These are phyloP conservation scores for Talaromyces sp. DNA, from an alignment of 2,329 filamentous ascomycete genomes.

Conservation along the genomic window DNA sequence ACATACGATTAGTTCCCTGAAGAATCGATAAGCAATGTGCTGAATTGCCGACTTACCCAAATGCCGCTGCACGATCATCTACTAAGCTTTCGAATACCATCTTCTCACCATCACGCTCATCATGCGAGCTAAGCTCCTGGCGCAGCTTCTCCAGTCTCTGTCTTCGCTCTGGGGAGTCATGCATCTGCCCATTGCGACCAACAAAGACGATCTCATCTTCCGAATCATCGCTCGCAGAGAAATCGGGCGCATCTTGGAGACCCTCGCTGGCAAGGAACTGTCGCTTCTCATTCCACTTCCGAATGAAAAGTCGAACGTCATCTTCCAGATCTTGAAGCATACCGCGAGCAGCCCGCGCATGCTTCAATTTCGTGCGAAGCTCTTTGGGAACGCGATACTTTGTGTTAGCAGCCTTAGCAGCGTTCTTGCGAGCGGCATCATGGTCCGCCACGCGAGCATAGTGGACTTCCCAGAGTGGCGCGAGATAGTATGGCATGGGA, in stretches of 20 bases:
- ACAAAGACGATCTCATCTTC: conserved; percentile 95
- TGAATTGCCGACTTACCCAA: conserved; percentile 65
- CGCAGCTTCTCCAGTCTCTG: conserved; percentile 53
- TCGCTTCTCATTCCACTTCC: conserved; percentile 60
- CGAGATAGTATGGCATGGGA: conserved; percentile 83
- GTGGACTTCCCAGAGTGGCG: conserved; percentile 76
- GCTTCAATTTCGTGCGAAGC: conserved; percentile 78
- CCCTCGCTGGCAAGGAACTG: conserved; percentile 51
- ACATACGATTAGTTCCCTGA: conserved; percentile 16
- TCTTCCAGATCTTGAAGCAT: conserved; percentile 84
- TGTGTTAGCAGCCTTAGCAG: conserved; percentile 36
- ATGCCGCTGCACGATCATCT: conserved; percentile 74
- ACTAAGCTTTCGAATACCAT: conserved; percentile 80
- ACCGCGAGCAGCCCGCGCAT: conserved; percentile 72
- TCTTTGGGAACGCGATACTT: conserved; percentile 70
- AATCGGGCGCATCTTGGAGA: conserved; percentile 47
- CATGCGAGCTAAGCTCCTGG: conserved; percentile 29
- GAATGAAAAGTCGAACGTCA: conserved; percentile 76
- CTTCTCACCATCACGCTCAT: conserved; percentile 60
- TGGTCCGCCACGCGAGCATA: conserved; percentile 45
- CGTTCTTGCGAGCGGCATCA: conserved; percentile 40
- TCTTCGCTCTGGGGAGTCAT: conserved; percentile 59
- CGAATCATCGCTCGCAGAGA: conserved; percentile 49
- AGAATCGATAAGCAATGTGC: conserved; percentile 4
- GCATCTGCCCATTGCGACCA: conserved; percentile 67